Evolutionary conservation across 2,329 filamentous ascomycete genomes (phyloP).

Genomic region (Aspergillus transmontanensis): DNA sequence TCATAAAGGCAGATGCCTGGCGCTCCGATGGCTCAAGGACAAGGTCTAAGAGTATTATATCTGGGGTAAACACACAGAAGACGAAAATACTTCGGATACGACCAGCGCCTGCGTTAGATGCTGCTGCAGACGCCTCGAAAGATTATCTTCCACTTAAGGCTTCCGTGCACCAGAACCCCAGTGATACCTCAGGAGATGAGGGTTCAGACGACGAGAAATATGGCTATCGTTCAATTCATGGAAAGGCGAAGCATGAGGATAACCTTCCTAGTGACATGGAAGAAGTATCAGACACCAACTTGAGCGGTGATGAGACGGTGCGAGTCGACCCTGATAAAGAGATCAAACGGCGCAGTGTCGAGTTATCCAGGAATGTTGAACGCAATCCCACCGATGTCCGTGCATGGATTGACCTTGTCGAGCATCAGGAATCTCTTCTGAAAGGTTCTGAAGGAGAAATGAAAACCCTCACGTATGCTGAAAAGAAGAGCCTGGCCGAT

Average conservation of each 20-base stretch:
- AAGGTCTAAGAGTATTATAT: conserved; percentile 47
- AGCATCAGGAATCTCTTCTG: conserved; percentile 73
- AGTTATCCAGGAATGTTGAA: conserved; percentile 66
- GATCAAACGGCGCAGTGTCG: conserved; percentile 47
- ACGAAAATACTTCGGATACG: conserved; percentile 30
- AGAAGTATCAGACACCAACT: conserved; percentile 52
- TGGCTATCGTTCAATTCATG: conserved; percentile 68
- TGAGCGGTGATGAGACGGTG: conserved; percentile 40
- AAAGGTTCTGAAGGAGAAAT: conserved; percentile 40
- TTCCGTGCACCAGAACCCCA: conserved; percentile 42
- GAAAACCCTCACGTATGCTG: conserved; percentile 57
- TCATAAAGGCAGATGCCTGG: conserved; percentile 36
- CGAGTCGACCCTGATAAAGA: conserved; percentile 47
- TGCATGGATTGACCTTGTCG: conserved; percentile 76
- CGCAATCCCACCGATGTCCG: conserved; percentile 67
- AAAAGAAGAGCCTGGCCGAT: conserved; percentile 71
- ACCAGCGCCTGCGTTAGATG: conserved; percentile 19
- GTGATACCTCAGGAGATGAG: conserved; percentile 29
- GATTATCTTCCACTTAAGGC: conserved; percentile 38
- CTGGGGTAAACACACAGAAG: conserved; percentile 26
- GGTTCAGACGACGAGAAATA: conserved; percentile 54
- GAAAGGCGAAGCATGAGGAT: conserved; percentile 57
- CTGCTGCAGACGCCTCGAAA: conserved; percentile 24
- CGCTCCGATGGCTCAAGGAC: conserved; percentile 48
- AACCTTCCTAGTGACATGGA: conserved; percentile 52